phyloP scores from a whole-genome alignment of 257 asterid genomes.

The Solanum ossicruentum region DNA sequence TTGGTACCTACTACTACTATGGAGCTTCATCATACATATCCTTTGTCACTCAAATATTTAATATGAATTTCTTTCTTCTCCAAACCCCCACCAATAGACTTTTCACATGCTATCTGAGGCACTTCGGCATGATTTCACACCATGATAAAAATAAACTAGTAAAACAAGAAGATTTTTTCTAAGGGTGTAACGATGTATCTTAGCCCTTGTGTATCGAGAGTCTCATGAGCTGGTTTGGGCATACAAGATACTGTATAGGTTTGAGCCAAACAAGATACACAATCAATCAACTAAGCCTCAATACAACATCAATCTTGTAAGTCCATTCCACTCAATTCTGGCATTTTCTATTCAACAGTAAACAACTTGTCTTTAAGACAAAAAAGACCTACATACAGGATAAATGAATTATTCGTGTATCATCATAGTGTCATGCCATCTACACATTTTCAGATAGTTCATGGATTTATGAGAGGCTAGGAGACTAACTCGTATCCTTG shows the following conservation, averaged over 20 bases:
- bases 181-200: not conserved
- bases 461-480: not conserved
- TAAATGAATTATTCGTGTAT: not conserved
- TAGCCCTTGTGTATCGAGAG: not conserved
- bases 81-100: not conserved
- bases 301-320: not conserved
- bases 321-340: not conserved
- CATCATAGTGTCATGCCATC: not conserved
- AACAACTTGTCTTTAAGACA: not conserved
- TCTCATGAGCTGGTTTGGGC: not conserved
- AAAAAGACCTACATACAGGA: not conserved
- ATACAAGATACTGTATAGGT: not conserved
- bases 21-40: not conserved
- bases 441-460: not conserved
- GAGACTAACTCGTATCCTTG: not conserved
- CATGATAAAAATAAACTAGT: not conserved
- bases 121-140: not conserved
- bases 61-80: not conserved
- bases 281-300: not conserved
- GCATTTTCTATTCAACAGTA: not conserved
- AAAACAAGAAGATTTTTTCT: not conserved
- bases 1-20: not conserved
- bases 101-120: not conserved
- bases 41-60: not conserved
- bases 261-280: not conserved